Evolutionary conservation across 352 stramenopile genomes (phyloP).

Genomic region (Phytophthora rubi): DNA sequence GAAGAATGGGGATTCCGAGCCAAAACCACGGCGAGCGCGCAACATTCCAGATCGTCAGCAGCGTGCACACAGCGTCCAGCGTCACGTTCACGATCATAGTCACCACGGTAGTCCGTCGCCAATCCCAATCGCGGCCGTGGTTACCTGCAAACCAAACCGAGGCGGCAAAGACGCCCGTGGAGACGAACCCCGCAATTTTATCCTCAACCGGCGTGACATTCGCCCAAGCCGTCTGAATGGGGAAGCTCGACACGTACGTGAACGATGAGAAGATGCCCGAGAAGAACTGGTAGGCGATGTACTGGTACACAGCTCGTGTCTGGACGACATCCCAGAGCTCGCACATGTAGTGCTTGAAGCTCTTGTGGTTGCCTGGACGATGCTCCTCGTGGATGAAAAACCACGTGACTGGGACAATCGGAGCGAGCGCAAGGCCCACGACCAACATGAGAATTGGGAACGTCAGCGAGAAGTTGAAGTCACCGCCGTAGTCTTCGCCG

Average conservation of each 20-base stretch:
- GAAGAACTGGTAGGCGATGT: slow-evolving; percentile 1
- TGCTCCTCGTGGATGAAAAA: not conserved
- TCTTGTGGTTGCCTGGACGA: not conserved
- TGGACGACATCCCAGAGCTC: not conserved
- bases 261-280: not conserved
- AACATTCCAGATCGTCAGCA: not conserved
- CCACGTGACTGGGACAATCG: not conserved
- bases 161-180: not conserved
- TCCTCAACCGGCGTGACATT: not conserved
- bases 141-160: slow-evolving; percentile 1
- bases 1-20: not conserved
- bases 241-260: not conserved
- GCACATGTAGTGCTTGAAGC: slow-evolving; percentile 3
- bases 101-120: not conserved
- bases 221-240: not conserved
- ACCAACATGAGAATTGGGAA: not conserved
- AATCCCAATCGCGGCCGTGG: not conserved
- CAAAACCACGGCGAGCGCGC: not conserved
- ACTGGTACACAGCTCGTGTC: not conserved
- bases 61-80: not conserved
- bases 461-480: slow-evolving; percentile 1
- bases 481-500: not conserved
- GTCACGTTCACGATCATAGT: not conserved
- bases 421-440: not conserved
- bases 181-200: not conserved